phyloP scores from a whole-genome alignment of 2,329 filamentous ascomycete species.

The Colletotrichum sp. region DNA sequence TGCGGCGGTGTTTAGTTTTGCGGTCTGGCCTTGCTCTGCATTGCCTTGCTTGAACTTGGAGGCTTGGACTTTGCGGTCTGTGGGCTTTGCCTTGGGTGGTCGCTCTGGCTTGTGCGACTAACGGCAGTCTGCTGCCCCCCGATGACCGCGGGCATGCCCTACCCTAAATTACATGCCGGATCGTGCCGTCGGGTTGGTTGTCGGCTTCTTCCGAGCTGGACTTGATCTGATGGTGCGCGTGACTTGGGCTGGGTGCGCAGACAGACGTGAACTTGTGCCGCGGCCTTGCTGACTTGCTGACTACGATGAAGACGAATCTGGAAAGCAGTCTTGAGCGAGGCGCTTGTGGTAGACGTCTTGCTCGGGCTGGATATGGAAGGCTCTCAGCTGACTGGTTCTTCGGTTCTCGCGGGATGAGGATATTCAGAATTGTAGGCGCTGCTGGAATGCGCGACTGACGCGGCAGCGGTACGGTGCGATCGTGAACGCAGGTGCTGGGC shows the following conservation, averaged over 20 bases:
- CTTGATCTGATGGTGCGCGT: background rate
- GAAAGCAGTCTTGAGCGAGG: background rate
- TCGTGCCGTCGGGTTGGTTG: background rate
- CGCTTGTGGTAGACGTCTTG: background rate
- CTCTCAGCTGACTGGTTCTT: background rate
- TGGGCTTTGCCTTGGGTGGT: background rate
- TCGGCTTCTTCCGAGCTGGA: background rate
- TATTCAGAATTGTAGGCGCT: background rate
- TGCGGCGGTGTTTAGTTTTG: background rate
- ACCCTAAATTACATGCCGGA: background rate
- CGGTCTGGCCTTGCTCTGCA: background rate
- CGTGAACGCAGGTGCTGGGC: background rate
- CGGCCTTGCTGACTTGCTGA: background rate
- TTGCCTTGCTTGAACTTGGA: background rate
- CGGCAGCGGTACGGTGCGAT: background rate
- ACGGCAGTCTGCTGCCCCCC: background rate
- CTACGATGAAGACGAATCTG: background rate
- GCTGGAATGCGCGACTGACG: background rate
- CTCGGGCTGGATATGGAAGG: background rate
- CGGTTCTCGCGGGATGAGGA: background rate
- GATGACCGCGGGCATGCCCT: background rate
- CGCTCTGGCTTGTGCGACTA: background rate
- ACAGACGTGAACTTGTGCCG: background rate
- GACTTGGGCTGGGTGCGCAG: background rate
- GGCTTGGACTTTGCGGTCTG: background rate